Base-by-base conservation (phyloP, 306 rosid genomes). In the Citrullus amarus region DNA sequence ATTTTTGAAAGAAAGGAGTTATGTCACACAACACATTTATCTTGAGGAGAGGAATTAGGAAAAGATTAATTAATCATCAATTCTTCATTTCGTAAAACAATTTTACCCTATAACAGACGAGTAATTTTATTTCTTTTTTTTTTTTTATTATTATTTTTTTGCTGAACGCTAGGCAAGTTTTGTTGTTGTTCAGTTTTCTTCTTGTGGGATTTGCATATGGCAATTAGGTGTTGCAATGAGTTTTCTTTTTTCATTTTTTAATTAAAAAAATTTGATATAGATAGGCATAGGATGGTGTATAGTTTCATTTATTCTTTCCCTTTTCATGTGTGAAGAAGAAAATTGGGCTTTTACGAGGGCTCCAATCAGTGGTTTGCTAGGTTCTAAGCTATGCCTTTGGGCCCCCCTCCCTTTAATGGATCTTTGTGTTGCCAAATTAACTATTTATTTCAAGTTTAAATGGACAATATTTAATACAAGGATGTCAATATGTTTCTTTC, bases 351-450 rank as follows among this genome's bases (percentile, higher is more conserved):
- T 46, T 41, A 71, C 20, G 11, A 25, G 43, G 4, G 25, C 69
- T 14, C 20, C 75, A 69, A 14, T 7, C n/a, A 62, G 28, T 3
- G 38, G 18, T 16, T 69, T 69, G 16, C 75, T 41, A 43, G 54
- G 9, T 44, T 22, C n/a, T 69, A 14, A 69, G 73, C 73, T 66
- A 39, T 69, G 56, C 75, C 75, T 44, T 69, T 43, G 75, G 72
- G 72, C 4, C 46, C 71, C 75, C 75, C 68, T 32, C 69, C 75
- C n/a, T 69, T 44, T 69, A 18, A 44, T 69, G 75, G 75, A 69
- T n/a, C 75, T 44, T 69, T 66, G 8, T 39, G 73, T 66, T 39
- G 1, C 51, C 51, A 17, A 69, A 22, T 44, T 69, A 69, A 69
- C 75, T 43, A 11, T 43, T 20, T 44, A 43, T 44, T 11, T 69